Conservation (phyloP, 108 stramenopile species). For the Skeletonema costatum region DNA sequence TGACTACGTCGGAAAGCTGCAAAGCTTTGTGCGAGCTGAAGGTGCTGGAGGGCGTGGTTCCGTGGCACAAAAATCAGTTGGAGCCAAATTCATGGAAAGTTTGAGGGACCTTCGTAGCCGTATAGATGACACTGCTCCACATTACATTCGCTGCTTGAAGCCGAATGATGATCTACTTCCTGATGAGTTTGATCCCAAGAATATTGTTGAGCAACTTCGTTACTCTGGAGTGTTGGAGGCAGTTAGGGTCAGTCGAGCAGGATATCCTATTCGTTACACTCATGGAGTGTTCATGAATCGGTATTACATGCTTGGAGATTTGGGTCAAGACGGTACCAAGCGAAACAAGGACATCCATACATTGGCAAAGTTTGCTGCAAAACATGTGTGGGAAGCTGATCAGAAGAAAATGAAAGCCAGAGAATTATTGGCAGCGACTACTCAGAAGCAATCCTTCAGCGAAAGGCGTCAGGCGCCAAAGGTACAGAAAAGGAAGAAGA, state of each 20-base stretch:
- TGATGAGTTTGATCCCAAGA: conserved; percentile 76
- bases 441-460: conserved; percentile 2
- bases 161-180: conserved; percentile 82
- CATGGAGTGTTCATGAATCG: conserved; percentile 38
- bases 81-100: conserved; percentile 83
- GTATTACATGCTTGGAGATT: conserved; percentile 48
- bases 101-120: conserved; percentile 69
- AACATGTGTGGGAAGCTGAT: conserved; percentile 45
- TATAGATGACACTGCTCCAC: conserved; percentile 72
- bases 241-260: conserved; percentile 53
- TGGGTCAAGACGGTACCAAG: conserved; percentile 37
- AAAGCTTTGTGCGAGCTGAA: conserved; percentile 56
- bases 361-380: conserved; percentile 33
- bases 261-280: conserved; percentile 43
- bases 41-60: conserved; percentile 64
- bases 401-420: conserved; percentile 26
- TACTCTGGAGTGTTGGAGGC: conserved; percentile 98
- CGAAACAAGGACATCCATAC: conserved; percentile 40
- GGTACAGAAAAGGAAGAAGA: conserved; percentile 33
- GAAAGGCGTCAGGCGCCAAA: neutral
- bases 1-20: conserved; percentile 55
- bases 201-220: conserved; percentile 92
- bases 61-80: conserved; percentile 67
- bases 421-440: conserved; percentile 15
- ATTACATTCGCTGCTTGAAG: conserved; percentile 92